Conservation (phyloP, 2,329 filamentous ascomycete genomes). For the Fusarium hainanense region DNA sequence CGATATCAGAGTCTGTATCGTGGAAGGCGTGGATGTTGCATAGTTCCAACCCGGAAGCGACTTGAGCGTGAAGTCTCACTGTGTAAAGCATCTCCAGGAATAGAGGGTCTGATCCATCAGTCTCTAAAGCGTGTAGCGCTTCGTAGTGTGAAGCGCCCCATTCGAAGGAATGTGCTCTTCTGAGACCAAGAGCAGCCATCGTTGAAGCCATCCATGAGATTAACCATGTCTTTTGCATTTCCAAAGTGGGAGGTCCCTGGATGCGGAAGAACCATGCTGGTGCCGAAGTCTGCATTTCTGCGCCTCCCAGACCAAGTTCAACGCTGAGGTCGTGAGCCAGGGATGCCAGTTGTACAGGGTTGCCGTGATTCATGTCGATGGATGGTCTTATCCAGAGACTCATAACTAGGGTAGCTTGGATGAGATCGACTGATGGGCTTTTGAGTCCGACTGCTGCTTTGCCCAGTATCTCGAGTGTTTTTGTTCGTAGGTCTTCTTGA, state of each 20-base stretch:
- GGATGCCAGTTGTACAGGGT: constrained; percentile 1
- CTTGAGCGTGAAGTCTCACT: constrained; percentile 10
- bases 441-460: constrained; percentile 19
- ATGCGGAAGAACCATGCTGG: constrained; percentile 28
- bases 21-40: constrained; percentile 12
- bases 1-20: constrained; percentile 1
- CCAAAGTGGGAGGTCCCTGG: constrained; percentile 9
- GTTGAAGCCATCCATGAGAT: constrained; percentile 18
- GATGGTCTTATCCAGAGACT: constrained; percentile 21
- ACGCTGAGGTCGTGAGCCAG: constrained; percentile 22
- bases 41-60: constrained; percentile 2
- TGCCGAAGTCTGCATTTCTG: constrained; percentile 14
- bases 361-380: constrained; percentile 13
- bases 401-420: constrained; percentile 19
- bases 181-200: constrained; percentile 7
- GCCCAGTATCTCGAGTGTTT: constrained; percentile 17
- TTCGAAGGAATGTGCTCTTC: constrained; percentile 13
- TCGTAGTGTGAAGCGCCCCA: constrained; percentile 19
- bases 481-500: constrained; percentile 13
- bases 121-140: constrained; percentile 12
- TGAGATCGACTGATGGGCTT: constrained; percentile 15
- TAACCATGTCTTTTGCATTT: constrained; percentile 29
- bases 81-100: constrained; percentile 26
- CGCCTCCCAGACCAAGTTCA: constrained; percentile 22
- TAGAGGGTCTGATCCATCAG: background rate